Percentiles rank a stretch among this genome's conserved stretches.
Evolutionary conservation across 805 yeast genomes (phyloP).

Genomic region (Jamesozyma gamospora): DNA sequence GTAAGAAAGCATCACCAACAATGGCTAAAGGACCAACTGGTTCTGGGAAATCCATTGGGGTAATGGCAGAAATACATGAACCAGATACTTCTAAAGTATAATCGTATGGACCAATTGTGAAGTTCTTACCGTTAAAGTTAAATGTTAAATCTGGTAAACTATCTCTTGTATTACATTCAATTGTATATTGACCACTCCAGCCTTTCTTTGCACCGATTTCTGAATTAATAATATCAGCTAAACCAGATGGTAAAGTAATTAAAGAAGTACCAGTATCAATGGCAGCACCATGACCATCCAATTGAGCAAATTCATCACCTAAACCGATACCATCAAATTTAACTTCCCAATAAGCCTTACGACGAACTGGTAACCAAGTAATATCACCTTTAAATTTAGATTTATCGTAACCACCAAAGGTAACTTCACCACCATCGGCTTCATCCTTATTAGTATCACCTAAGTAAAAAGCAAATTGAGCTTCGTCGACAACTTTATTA

Average conservation of each 20-base stretch:
- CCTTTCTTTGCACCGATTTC: conserved; percentile 96
- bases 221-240: conserved; percentile 90
- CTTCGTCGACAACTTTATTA: conserved; percentile 71
- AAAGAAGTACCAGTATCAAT: conserved; percentile 98
- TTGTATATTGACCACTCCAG: conserved; percentile 94
- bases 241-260: conserved; percentile 86
- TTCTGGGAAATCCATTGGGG: conserved; percentile 94
- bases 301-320: conserved; percentile 84
- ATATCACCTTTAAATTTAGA: conserved; percentile 70
- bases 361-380: conserved; percentile 94
- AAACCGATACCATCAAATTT: conserved; percentile 80
- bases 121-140: conserved; percentile 82
- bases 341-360: conserved; percentile 99
- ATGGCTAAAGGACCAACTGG: conserved; percentile 96
- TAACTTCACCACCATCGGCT: conserved; percentile 80
- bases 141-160: conserved; percentile 85
- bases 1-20: conserved; percentile 93
- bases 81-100: conserved; percentile 93
- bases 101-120: conserved; percentile 81
- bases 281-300: conserved; percentile 85
- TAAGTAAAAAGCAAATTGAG: conserved; percentile 82
- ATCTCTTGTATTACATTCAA: conserved; percentile 83
- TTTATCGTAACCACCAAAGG: conserved; percentile 89
- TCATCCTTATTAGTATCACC: conserved; percentile 65
- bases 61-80: conserved; percentile 90